These are phyloP conservation scores for Penicillium ochrochloron DNA, from an alignment of 495 filamentous ascomycete genomes.

Conservation along the genomic window DNA sequence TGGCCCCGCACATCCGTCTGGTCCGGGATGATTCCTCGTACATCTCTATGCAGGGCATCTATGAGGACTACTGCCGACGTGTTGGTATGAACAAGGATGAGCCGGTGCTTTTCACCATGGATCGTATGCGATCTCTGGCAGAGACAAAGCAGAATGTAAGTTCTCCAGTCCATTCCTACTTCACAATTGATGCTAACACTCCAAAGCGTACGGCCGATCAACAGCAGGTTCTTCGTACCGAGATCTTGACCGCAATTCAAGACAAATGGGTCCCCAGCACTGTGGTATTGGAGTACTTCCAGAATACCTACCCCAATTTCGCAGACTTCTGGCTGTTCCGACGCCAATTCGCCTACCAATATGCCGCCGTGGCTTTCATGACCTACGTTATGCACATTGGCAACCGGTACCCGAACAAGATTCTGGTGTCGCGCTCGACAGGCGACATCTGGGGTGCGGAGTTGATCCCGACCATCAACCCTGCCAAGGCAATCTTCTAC, in stretches of 20 bases:
- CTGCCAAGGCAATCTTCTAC: slow-evolving; percentile 82
- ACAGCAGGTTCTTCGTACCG: slow-evolving; percentile 69
- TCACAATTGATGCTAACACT: slow-evolving; percentile 24
- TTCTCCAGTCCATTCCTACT: not conserved
- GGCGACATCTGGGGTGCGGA: slow-evolving; percentile 98
- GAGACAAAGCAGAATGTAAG: slow-evolving; percentile 68
- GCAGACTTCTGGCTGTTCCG: slow-evolving; percentile 98
- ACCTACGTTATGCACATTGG: slow-evolving; percentile 97
- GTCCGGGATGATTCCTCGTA: slow-evolving; percentile 95
- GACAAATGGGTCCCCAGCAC: slow-evolving; percentile 84
- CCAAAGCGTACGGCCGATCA: slow-evolving; percentile 67
- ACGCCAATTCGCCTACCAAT: slow-evolving; percentile 92
- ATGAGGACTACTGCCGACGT: slow-evolving; percentile 90
- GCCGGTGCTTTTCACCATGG: slow-evolving; percentile 91
- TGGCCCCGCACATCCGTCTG: slow-evolving; percentile 90
- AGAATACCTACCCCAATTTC: slow-evolving; percentile 83
- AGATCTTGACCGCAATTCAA: slow-evolving; percentile 90
- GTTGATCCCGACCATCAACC: slow-evolving; percentile 81
- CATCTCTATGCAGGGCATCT: slow-evolving; percentile 90
- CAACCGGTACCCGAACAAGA: slow-evolving; percentile 91
- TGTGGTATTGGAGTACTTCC: slow-evolving; percentile 86
- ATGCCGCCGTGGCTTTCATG: slow-evolving; percentile 97
- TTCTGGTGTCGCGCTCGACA: slow-evolving; percentile 83
- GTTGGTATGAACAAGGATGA: slow-evolving; percentile 90
- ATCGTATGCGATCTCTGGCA: slow-evolving; percentile 77